Percentiles rank a stretch among this genome's conserved stretches.
Conservation (phyloP, 345 rosid species). For the Melaleuca alternifolia region DNA sequence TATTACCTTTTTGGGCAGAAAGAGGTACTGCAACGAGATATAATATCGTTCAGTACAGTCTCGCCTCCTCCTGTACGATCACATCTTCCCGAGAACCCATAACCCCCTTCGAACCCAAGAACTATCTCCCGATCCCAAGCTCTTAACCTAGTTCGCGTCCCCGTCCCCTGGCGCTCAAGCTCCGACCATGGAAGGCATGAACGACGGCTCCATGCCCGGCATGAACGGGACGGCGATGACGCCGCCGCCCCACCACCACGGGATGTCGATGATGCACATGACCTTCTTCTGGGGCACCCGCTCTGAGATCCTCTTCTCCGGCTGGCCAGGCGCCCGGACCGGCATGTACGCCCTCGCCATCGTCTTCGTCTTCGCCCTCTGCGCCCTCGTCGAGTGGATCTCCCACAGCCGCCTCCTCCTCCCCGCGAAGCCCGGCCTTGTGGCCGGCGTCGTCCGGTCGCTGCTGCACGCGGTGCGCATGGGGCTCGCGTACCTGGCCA, state of each 20-base stretch:
- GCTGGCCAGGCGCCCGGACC: slow-evolving; percentile 49
- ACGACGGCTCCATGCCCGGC: neutral
- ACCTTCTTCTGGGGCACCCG: slow-evolving; percentile 67
- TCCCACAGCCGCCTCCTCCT: slow-evolving; percentile 27
- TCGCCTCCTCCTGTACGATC: neutral
- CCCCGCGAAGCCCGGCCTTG: slow-evolving; percentile 9
- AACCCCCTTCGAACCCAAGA: neutral
- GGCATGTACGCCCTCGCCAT: slow-evolving; percentile 51
- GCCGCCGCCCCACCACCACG: slow-evolving; percentile 7
- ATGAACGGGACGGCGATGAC: neutral
- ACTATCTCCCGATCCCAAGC: neutral
- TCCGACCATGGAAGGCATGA: neutral
- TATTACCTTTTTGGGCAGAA: neutral
- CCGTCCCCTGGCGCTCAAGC: neutral
- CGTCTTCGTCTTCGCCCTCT: slow-evolving; percentile 29
- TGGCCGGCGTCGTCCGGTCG: slow-evolving; percentile 41
- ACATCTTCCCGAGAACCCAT: neutral
- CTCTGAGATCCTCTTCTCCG: slow-evolving; percentile 50
- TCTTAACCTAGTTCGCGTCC: neutral
- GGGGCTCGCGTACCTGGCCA: slow-evolving; percentile 52
- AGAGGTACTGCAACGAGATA: neutral
- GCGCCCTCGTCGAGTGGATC: slow-evolving; percentile 43
- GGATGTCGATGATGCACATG: slow-evolving; percentile 50
- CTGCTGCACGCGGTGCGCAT: slow-evolving; percentile 34
- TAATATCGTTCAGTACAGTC: neutral